Evolutionary conservation across 352 stramenopile genomes (phyloP), one percentile per base, ranked within the genome.

Genomic region (Phytopythium litorale): DNA sequence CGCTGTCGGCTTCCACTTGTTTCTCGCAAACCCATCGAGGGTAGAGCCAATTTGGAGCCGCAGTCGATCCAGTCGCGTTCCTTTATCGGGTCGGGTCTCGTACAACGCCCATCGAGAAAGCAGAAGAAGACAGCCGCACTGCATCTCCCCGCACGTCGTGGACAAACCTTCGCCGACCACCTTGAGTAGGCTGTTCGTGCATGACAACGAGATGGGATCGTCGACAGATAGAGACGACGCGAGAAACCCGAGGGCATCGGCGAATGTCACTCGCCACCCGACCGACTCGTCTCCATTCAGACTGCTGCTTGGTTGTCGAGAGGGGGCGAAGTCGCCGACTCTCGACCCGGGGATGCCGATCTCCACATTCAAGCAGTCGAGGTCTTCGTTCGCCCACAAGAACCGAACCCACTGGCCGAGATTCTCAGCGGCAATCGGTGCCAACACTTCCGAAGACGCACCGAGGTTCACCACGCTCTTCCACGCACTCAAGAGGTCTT

Each of bases 171-270:
- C 48, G 1, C 40, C 56, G 8, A 84, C 35, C 19, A 70, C 52
- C 28, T 68, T 19, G 7, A 78, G 51, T n/a, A 78, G 35, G 3
- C 60, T 45, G 42, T 59, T 49, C 38, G 69, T 72, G 25, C 57
- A 62, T 16, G 25, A 23, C 8, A 7, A 19, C 28, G 7, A 18
- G 16, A 11, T 19, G 1, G 40, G 4, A 4, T 62, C 67, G 1
- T 56, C 40, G 30, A 71, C 18, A 30, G 80, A 67, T 1, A 91
- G 25, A 7, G 59, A 62, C 4, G 75, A 65, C 32, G 53, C 58
- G n/a, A 81, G 50, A 58, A 78, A 78, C 0, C 73, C 84, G 33
- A 91, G 61, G 0, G 81, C 81, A 46, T 94, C 78, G 15, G 79
- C 82, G 62, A 86, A 88, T 3, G 61, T 68, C 7, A 88, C 76